Evolutionary conservation across 2,329 filamentous ascomycete genomes (phyloP).

Genomic region (Neofusicoccum parvum): DNA sequence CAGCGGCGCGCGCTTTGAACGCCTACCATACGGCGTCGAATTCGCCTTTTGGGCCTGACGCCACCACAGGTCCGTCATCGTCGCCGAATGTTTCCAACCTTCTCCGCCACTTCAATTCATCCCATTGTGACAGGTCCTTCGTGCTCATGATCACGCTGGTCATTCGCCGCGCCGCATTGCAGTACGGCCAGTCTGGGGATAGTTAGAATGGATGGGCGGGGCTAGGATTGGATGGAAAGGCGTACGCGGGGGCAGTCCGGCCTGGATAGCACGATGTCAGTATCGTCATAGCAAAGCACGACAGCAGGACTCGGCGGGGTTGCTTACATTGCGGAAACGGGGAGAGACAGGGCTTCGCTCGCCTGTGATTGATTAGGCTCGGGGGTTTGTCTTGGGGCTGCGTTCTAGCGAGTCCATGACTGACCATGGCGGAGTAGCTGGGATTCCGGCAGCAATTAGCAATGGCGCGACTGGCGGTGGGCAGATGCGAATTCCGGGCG

Average conservation of each 20-base stretch:
- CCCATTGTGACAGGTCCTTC: conserved; percentile 57
- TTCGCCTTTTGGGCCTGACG: conserved; percentile 67
- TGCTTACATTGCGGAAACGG: conserved; percentile 73
- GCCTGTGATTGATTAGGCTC: conserved; percentile 42
- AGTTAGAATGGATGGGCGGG: conserved; percentile 27
- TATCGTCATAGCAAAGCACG: background rate
- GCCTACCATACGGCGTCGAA: conserved; percentile 81
- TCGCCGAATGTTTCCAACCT: conserved; percentile 80
- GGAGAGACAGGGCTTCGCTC: conserved; percentile 82
- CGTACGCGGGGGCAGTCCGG: conserved; percentile 53
- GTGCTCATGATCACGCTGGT: conserved; percentile 61
- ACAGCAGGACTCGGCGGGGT: background rate
- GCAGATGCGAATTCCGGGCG: background rate
- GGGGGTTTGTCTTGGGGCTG: background rate
- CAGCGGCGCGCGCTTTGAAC: background rate
- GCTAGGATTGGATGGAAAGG: background rate
- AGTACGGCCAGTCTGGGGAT: conserved; percentile 80
- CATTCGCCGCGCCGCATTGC: conserved; percentile 73
- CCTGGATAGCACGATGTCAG: conserved; percentile 34
- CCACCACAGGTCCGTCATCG: conserved; percentile 65
- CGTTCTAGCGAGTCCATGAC: background rate
- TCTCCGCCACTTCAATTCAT: conserved; percentile 64
- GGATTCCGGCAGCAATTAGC: conserved; percentile 1
- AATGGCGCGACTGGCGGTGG: background rate
- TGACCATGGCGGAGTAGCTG: conserved; percentile 45